Evolutionary conservation across 192 early-diverging fungal species (phyloP).

Genomic region (Rhizoclosmatium sp.): DNA sequence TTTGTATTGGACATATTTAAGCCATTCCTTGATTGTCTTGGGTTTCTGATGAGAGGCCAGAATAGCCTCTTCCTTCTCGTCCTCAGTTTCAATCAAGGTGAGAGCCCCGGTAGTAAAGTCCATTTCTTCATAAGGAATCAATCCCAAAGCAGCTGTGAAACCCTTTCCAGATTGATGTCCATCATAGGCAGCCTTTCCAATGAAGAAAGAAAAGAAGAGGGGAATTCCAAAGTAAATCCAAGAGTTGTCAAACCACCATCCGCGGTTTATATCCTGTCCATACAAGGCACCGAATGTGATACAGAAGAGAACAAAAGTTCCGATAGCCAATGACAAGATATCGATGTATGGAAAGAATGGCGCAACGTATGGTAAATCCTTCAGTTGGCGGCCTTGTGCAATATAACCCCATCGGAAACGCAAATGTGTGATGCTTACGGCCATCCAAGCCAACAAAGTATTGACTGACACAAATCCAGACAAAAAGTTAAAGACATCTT

Average conservation of each 20-base stretch:
- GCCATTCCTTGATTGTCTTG: constrained; percentile 19
- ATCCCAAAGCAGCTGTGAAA: not conserved
- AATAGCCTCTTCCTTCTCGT: not conserved
- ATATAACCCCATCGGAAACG: constrained; percentile 42
- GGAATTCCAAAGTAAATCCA: constrained; percentile 32
- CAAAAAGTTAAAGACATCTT: constrained; percentile 50
- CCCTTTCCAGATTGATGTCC: constrained; percentile 19
- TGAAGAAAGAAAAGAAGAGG: constrained; percentile 2
- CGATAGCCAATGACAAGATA: constrained; percentile 6
- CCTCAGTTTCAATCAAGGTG: not conserved
- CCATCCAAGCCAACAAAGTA: constrained; percentile 42
- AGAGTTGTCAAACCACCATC: constrained; percentile 7
- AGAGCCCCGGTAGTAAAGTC: constrained; percentile 35
- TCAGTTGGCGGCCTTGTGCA: constrained; percentile 44
- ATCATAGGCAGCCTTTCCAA: constrained; percentile 9
- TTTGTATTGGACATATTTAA: constrained; percentile 5
- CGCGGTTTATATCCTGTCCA: not conserved
- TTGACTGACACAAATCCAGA: constrained; percentile 39
- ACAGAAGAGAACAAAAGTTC: constrained; percentile 14
- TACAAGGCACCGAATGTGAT: constrained; percentile 25
- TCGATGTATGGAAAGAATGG: constrained; percentile 38
- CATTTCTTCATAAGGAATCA: constrained; percentile 21
- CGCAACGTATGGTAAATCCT: constrained; percentile 48
- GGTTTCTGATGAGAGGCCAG: constrained; percentile 3
- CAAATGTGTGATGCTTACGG: constrained; percentile 46